phyloP scores from a whole-genome alignment of 345 rosid species.

The Salix suchowensis region DNA sequence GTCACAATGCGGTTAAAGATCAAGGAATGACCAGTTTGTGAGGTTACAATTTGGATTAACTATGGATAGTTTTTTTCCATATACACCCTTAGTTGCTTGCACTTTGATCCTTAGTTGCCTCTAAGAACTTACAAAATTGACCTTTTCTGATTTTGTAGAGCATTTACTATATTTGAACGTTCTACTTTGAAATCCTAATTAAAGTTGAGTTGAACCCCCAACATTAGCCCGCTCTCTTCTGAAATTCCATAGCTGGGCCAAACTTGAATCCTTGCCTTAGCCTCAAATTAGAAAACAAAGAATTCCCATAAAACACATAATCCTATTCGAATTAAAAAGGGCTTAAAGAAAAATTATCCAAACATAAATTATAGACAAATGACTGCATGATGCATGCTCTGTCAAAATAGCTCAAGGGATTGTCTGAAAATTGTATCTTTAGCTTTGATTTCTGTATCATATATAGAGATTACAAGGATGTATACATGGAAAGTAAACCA shows the following conservation, averaged over 20 bases:
- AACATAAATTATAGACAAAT: background rate
- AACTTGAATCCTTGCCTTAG: background rate
- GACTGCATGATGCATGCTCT: background rate
- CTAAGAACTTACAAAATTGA: background rate
- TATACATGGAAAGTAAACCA: no score
- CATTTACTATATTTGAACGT: background rate
- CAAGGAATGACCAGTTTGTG: background rate
- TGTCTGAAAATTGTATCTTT: no score
- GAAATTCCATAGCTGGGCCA: background rate
- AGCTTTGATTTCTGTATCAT: no score
- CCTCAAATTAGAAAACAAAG: background rate
- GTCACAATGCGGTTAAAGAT: background rate
- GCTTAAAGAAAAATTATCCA: background rate
- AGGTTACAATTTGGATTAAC: background rate
- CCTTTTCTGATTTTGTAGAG: background rate
- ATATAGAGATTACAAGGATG: no score
- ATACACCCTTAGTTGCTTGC: background rate
- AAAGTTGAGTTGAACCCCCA: background rate
- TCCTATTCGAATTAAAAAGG: background rate
- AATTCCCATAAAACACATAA: background rate
- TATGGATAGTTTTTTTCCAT: background rate
- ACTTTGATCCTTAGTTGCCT: background rate
- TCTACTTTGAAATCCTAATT: background rate
- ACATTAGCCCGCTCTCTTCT: background rate
- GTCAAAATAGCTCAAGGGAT: no score